Evolutionary conservation across 306 rosid species (phyloP).

Genomic region (Rosa multiflora): DNA sequence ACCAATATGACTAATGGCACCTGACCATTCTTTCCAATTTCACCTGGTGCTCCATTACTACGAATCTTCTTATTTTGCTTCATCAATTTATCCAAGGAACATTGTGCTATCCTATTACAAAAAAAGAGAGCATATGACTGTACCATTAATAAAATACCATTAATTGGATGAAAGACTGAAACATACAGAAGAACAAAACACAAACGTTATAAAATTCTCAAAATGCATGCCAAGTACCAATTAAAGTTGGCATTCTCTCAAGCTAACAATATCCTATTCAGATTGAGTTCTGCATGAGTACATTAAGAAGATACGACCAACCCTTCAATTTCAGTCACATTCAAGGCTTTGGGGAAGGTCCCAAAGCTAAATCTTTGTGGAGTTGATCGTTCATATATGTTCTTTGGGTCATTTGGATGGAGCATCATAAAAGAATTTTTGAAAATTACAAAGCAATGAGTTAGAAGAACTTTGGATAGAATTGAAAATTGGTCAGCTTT

Average conservation of each 20-base stretch:
- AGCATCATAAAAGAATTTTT: not conserved
- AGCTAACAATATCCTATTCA: not conserved
- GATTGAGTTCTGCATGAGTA: not conserved
- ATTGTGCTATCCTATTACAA: slow-evolving; percentile 54
- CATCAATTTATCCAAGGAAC: slow-evolving; percentile 42
- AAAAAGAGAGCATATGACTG: slow-evolving; percentile 27
- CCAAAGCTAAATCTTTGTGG: not conserved
- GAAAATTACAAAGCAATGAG: not conserved
- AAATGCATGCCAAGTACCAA: not conserved
- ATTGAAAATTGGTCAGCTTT: not conserved
- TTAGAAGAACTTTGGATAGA: not conserved
- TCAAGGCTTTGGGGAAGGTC: not conserved
- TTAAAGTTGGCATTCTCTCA: not conserved
- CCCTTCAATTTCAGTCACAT: not conserved
- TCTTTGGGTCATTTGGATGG: not conserved
- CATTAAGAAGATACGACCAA: too few species aligned
- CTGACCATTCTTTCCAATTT: slow-evolving; percentile 45
- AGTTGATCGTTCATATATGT: not conserved
- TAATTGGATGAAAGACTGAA: not conserved
- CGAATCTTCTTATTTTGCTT: slow-evolving; percentile 44
- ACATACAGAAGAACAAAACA: not conserved
- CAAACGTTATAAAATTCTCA: not conserved
- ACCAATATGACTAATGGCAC: slow-evolving; percentile 69
- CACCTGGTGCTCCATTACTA: slow-evolving; percentile 34
- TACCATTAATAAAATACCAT: too few species aligned